Conservation (phyloP, 2,329 filamentous ascomycete genomes). For the Curvularia hawaiiensis region DNA sequence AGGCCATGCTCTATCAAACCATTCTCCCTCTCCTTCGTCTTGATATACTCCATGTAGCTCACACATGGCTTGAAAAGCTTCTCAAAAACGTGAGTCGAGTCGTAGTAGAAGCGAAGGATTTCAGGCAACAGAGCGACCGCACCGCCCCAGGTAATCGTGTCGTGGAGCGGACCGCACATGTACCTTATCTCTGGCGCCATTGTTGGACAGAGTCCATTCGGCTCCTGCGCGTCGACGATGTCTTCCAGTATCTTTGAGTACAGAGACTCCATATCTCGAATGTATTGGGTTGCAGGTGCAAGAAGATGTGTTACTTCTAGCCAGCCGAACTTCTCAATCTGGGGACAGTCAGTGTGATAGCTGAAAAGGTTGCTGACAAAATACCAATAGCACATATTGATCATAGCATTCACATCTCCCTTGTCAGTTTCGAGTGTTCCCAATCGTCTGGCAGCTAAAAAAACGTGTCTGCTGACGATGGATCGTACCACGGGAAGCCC, state of each 20-base stretch:
- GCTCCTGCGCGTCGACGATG: constrained; percentile 54
- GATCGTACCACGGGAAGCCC: constrained; percentile 45
- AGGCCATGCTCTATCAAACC: constrained; percentile 53
- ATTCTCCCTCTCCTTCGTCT: constrained; percentile 43
- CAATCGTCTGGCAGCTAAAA: constrained; percentile 46
- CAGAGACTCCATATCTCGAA: constrained; percentile 54
- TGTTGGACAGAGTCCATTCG: constrained; percentile 52
- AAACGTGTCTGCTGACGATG: constrained; percentile 47
- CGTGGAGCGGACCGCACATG: constrained; percentile 56
- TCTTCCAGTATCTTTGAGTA: constrained; percentile 56
- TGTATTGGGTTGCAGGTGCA: constrained; percentile 39
- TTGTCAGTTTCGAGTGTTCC: constrained; percentile 49
- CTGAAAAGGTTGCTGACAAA: constrained; percentile 43
- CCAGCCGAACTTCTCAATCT: constrained; percentile 55
- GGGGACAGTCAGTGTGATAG: constrained; percentile 53
- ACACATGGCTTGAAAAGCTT: constrained; percentile 48
- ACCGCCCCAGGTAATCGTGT: constrained; percentile 54
- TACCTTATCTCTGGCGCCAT: constrained; percentile 57
- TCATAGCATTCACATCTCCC: constrained; percentile 50
- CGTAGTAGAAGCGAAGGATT: constrained; percentile 50
- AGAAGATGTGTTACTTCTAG: constrained; percentile 55
- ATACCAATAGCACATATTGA: constrained; percentile 54
- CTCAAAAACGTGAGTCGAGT: constrained; percentile 45
- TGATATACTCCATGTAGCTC: constrained; percentile 52
- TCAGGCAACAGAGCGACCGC: constrained; percentile 44